phyloP scores from a whole-genome alignment of 306 rosid species.

The Cicer judaicum region DNA sequence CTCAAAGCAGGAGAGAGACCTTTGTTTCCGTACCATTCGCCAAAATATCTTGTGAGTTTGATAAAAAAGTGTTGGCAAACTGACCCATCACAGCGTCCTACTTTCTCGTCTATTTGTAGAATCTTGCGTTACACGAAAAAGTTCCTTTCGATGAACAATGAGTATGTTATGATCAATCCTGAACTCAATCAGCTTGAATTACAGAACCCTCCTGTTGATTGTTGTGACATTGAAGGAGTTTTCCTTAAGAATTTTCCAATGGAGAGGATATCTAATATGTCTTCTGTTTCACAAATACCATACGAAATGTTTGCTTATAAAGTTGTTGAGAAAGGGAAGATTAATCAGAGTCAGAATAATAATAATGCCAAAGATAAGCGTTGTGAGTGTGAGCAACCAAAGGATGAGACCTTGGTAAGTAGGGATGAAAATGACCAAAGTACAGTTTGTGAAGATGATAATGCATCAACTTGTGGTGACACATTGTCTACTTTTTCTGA shows the following conservation, averaged over 20 bases:
- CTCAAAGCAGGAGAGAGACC: constrained; percentile 92
- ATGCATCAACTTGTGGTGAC: constrained; percentile 49
- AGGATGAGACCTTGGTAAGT: constrained; percentile 15
- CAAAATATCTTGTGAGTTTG: constrained; percentile 79
- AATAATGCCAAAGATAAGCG: constrained; percentile 31
- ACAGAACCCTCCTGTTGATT: constrained; percentile 66
- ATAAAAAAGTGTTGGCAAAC: constrained; percentile 88
- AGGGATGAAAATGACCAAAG: constrained; percentile 35
- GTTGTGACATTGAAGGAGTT: constrained; percentile 65
- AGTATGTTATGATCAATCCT: constrained; percentile 60
- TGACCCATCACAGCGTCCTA: constrained; percentile 75
- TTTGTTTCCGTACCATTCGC: constrained; percentile 79
- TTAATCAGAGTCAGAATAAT: constrained; percentile 30
- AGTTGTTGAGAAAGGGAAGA: constrained; percentile 72
- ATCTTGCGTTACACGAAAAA: constrained; percentile 77
- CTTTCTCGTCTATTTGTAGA: constrained; percentile 87
- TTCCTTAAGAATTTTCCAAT: constrained; percentile 56
- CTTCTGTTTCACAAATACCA: constrained; percentile 68
- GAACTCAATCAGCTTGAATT: constrained; percentile 57
- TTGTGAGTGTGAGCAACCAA: constrained; percentile 43
- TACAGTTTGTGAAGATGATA: constrained; percentile 27
- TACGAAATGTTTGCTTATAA: constrained; percentile 81
- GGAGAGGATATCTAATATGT: constrained; percentile 40
- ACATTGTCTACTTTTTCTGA: constrained; percentile 47
- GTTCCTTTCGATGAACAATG: constrained; percentile 62